Evolutionary conservation across 164 flowering plant genomes (phyloP), one percentile per base, ranked within the genome.

Genomic region (Warburgia ugandensis): DNA sequence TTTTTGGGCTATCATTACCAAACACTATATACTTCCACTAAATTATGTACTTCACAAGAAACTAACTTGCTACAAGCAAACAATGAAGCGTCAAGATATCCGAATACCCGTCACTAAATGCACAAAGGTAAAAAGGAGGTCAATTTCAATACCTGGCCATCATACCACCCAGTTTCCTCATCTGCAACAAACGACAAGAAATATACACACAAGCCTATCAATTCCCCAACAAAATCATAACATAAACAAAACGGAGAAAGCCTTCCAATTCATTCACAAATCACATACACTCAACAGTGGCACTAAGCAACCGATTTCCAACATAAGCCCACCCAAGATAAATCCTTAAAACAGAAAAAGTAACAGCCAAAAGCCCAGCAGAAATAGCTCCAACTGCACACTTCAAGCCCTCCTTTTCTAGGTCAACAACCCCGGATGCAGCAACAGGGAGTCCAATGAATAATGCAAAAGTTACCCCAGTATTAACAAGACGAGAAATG

Each of bases 121-220:
- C 7, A 20, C n/a, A 23, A 19, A 4, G 7, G 6, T 35, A 22
- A 10, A 49, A 9, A 11, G 13, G 17, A 17, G 17, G n/a, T n/a
- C 14, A 25, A 35, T 26, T 23, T 26, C 8, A 0, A 21, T 21
- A 56, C 98, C 96, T 87, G 96, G 36, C 98, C 98, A 74, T 91
- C 98, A 46, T 85, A 91, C 98, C 98, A 91, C 5, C 96, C 98
- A 0, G 95, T 91, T 67, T 91, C 98, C 65, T 91, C 96, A 75
- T 91, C 97, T 86, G 77, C 59, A 66, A 45, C 12, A 21, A 47
- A 31, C 28, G 29, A 36, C 35, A 46, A 25, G 23, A 56, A 36
- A 11, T 3, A 19, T 19, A 22, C 7, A 3, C 1, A 14, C 11
- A 45, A 55, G 45, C 8, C 1, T 5, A 5, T 12, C 27, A 55